A percentile compares a stretch with the other conserved stretches of the same genome.
phyloP scores from a whole-genome alignment of 805 yeast genomes.

The Myxozyma monticola region DNA sequence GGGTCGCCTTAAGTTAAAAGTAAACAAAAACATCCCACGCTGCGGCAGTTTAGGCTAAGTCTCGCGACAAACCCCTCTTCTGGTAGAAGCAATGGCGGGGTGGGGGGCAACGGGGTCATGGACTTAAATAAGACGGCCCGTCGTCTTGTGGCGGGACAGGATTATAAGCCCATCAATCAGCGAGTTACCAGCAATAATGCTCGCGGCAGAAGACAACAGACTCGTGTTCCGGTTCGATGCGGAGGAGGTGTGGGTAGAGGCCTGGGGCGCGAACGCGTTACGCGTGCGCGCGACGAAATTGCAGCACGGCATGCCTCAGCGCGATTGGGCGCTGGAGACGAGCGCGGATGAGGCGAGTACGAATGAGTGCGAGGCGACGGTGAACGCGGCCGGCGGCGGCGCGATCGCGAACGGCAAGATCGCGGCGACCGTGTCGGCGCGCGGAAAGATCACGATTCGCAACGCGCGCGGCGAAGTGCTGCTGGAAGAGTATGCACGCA shows the following conservation, averaged over 20 bases:
- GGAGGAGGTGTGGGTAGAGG: slow-evolving; percentile 25
- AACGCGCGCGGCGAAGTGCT: slow-evolving; percentile 23
- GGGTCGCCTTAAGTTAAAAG: too few relatives aligned
- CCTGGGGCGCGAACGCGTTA: slow-evolving; percentile 29
- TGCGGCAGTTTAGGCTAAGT: too few relatives aligned
- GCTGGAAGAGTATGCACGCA: slow-evolving; percentile 28
- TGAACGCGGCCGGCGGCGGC: slow-evolving; percentile 2
- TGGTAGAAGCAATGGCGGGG: too few relatives aligned
- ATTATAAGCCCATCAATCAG: too few relatives aligned
- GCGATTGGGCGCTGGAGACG: slow-evolving; percentile 30
- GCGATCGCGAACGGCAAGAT: slow-evolving; percentile 24
- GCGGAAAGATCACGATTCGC: slow-evolving; percentile 22
- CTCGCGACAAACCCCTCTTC: too few relatives aligned
- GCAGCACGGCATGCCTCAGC: background rate
- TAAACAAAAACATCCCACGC: too few relatives aligned
- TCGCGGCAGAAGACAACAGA: slow-evolving; percentile 7
- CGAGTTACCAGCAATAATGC: slow-evolving; percentile 7
- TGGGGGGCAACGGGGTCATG: too few relatives aligned
- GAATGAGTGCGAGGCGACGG: too few relatives aligned
- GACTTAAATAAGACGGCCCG: too few relatives aligned
- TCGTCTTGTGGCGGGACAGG: too few relatives aligned
- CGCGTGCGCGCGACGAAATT: slow-evolving; percentile 24
- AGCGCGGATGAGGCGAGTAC: too few relatives aligned
- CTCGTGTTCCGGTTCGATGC: slow-evolving; percentile 22
- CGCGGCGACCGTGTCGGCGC: slow-evolving; percentile 14